Base-by-base conservation (phyloP, 768 basidiomycete genomes). In the Pleurotus citrinopileatus region DNA sequence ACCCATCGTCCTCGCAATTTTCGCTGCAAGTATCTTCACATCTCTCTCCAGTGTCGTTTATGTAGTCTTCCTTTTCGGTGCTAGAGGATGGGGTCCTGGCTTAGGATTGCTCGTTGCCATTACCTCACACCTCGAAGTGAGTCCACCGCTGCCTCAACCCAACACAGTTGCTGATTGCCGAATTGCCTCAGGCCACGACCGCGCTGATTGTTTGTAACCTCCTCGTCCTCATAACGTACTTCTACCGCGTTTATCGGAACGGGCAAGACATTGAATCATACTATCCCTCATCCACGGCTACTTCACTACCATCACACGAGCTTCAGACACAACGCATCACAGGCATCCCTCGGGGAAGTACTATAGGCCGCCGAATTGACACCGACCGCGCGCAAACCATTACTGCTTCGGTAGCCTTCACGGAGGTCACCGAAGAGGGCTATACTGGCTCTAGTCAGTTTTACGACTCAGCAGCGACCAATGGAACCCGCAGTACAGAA, bases 181-280 rank as follows among this genome's bases (percentile, higher is more conserved):
- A n/a, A n/a, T n/a, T n/a, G n/a, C n/a, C n/a, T n/a, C 52, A 66
- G 65, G 32, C 57, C n/a, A 52, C 60, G 1, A 27, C 51, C 5
- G 56, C 53, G 23, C 20, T 64, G n/a, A 27, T 63, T 4, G 55
- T 57, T 6, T 65, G 62, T 47, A 63, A 66, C 19, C 38, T 67
- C 2, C 55, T 65, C 19, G 59, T 66, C 28, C 47, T 66, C 19
- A 59, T 45, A 38, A 67, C 66, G 5, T 59, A 65, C 29, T 25
- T 65, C 34, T 65, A 67, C 51, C 60, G 65, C 17, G 40, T 58
- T 10, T 37, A 66, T 5, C 37, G 57, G 25, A 42, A 55, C 17
- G 46, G 51, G 12, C n/a, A 52, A 13, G 51, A 72, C 65, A 61
- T 70, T 45, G 70, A 69, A 20, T 47, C 46, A 10, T 47, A 47